Evolutionary conservation across 2,329 filamentous ascomycete genomes (phyloP).

Genomic region (Emmonsiellopsis sp.): DNA sequence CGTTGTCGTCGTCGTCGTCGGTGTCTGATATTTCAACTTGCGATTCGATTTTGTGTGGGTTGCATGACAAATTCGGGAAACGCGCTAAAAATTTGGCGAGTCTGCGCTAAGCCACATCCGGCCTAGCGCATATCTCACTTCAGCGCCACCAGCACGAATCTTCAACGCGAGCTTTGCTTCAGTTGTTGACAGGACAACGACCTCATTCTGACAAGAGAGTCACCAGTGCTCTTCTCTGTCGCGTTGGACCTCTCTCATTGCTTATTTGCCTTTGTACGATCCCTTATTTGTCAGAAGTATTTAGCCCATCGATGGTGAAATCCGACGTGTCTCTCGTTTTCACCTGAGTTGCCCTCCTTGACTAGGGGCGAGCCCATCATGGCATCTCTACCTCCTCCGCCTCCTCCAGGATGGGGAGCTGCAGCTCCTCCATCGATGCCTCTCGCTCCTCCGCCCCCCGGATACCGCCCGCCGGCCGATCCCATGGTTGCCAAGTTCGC

Average conservation of each 20-base stretch:
- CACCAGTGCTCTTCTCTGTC: not conserved
- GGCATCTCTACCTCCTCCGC: slow-evolving; percentile 55
- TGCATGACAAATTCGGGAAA: slow-evolving; percentile 28
- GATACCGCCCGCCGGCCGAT: slow-evolving; percentile 71
- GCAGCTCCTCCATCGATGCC: slow-evolving; percentile 44
- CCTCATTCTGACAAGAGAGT: not conserved
- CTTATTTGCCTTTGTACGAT: not conserved
- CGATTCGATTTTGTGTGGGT: slow-evolving; percentile 35
- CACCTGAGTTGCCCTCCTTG: not conserved
- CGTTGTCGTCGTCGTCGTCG: slow-evolving; percentile 35
- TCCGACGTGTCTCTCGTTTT: slow-evolving; percentile 3
- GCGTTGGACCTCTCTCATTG: not conserved
- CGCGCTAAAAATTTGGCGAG: slow-evolving; percentile 33
- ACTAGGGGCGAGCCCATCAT: slow-evolving; percentile 28
- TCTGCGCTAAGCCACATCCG: slow-evolving; percentile 19
- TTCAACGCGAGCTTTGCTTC: slow-evolving; percentile 9
- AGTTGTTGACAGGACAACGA: not conserved
- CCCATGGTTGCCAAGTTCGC: slow-evolving; percentile 88
- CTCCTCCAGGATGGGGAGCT: slow-evolving; percentile 58
- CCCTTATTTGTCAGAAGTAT: not conserved
- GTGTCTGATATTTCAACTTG: slow-evolving; percentile 33
- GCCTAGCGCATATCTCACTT: slow-evolving; percentile 16
- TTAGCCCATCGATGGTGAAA: slow-evolving; percentile 5
- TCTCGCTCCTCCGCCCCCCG: slow-evolving; percentile 69
- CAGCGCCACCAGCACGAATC: slow-evolving; percentile 26